Conservation (phyloP, 1,284 basidiomycete species). For the Rhodotorula sp. region DNA sequence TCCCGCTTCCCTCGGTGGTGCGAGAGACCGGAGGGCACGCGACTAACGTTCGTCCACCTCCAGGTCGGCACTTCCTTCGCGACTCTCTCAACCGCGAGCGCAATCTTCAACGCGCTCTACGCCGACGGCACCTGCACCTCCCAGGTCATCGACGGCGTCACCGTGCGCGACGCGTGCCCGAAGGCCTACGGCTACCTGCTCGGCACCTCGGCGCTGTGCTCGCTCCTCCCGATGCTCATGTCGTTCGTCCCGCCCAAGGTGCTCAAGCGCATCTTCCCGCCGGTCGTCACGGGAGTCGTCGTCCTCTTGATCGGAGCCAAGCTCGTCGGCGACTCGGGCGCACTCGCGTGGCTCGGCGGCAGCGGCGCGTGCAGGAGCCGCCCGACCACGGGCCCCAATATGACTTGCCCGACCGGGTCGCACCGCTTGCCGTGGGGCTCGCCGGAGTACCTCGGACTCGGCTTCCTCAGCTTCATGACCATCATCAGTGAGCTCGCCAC, state of each 20-base stretch:
- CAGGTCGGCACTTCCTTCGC: background rate
- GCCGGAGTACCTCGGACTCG: background rate
- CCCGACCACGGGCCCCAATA: background rate
- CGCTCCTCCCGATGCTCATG: background rate
- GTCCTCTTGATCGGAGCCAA: background rate
- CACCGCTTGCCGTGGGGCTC: background rate
- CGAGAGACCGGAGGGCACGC: too few species aligned
- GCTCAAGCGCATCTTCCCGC: conserved; percentile 2
- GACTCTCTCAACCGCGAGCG: background rate
- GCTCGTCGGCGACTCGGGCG: background rate
- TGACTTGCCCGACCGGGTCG: background rate
- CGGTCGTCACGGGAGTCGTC: background rate
- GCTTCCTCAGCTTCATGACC: background rate
- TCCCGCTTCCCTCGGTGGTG: too few species aligned
- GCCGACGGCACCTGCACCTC: background rate
- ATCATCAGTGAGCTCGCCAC: background rate
- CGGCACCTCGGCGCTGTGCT: background rate
- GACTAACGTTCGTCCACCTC: too few species aligned
- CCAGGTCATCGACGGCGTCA: background rate
- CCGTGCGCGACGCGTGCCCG: background rate
- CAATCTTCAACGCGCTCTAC: background rate
- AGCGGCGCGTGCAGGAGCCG: background rate
- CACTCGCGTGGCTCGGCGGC: background rate
- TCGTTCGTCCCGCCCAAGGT: background rate
- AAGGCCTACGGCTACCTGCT: background rate